Evolutionary conservation across 2,329 filamentous ascomycete genomes (phyloP).

Genomic region (Pseudogymnoascus sp.): DNA sequence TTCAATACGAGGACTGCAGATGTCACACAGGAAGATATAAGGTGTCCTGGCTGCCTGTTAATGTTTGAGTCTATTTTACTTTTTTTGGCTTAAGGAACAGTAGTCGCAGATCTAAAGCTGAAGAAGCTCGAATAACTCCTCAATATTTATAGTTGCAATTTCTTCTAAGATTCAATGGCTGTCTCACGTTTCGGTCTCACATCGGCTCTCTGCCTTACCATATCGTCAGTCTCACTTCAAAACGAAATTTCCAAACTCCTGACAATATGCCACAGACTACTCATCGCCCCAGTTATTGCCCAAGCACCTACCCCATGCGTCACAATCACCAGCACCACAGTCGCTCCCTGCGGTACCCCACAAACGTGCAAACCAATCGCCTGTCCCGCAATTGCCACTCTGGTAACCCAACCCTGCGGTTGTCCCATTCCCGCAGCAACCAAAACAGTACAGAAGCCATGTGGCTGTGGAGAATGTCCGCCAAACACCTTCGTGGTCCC

Average conservation of each 20-base stretch:
- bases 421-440: neutral
- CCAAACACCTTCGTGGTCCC: neutral
- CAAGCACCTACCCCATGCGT: neutral
- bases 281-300: neutral
- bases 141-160: neutral
- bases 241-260: neutral
- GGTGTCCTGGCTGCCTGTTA: neutral
- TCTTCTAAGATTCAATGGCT: neutral
- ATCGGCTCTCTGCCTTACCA: neutral
- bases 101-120: neutral
- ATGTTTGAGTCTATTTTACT: neutral
- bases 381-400: neutral
- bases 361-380: neutral
- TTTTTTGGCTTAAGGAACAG: neutral
- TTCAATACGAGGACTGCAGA: neutral
- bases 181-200: neutral
- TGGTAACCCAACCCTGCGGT: neutral
- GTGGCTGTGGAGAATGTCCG: neutral
- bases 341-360: neutral
- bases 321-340: neutral
- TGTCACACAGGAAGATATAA: neutral
- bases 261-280: neutral
- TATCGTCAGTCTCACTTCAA: neutral
- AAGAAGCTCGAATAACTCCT: neutral
- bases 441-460: neutral